phyloP scores from a whole-genome alignment of 306 rosid species.

The Rosa rugosa region DNA sequence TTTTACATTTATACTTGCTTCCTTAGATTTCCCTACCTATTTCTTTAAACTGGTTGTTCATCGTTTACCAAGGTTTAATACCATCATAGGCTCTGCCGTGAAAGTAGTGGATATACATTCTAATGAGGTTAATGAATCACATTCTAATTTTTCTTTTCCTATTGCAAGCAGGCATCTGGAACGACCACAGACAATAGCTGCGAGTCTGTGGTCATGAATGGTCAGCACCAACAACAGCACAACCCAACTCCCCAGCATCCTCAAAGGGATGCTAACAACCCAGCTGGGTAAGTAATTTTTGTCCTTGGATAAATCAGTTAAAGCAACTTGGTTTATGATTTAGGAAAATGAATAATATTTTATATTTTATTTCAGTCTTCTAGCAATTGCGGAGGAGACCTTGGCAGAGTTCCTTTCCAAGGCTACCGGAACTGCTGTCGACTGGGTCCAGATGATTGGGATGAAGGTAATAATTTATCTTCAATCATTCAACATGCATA shows the following conservation, averaged over 20 bases:
- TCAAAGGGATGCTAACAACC: slow-evolving; percentile 91
- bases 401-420: slow-evolving; percentile 99
- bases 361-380: slow-evolving; percentile 50
- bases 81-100: not conserved
- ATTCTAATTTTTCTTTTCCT: not conserved
- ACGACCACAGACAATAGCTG: slow-evolving; percentile 98
- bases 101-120: not conserved
- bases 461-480: slow-evolving; percentile 70
- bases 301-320: not conserved
- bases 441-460: slow-evolving; percentile 99
- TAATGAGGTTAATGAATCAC: not conserved
- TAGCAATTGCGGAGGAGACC: slow-evolving; percentile 98
- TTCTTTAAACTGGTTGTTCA: not conserved
- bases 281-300: slow-evolving; percentile 76
- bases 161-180: slow-evolving; percentile 59
- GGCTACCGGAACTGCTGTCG: slow-evolving; percentile 99
- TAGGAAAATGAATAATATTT: not conserved
- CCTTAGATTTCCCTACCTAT: not conserved
- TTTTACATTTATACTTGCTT: not conserved
- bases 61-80: not conserved
- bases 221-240: slow-evolving; percentile 95
- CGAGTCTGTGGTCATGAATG: slow-evolving; percentile 99
- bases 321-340: not conserved
- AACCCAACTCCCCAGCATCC: slow-evolving; percentile 96
- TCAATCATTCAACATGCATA: not conserved